These are phyloP conservation scores for Vaucheria bursata DNA, from an alignment of 352 stramenopile genomes.

Conservation along the genomic window DNA sequence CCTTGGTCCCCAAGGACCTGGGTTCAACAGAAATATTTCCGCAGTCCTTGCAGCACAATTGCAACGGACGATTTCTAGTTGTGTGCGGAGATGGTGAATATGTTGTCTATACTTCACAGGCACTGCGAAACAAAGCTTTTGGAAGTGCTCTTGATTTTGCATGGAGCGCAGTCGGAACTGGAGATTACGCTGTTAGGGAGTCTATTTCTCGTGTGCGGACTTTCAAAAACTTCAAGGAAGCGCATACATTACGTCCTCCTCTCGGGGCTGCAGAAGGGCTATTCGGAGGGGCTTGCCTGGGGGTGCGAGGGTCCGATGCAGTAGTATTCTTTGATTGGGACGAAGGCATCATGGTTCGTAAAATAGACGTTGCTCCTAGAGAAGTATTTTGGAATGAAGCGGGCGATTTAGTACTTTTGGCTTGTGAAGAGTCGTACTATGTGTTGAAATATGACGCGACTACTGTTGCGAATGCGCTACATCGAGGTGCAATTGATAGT, in stretches of 20 bases:
- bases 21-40: constrained; percentile 95
- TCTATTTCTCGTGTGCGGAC: constrained; percentile 87
- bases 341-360: constrained; percentile 88
- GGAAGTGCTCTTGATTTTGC: constrained; percentile 94
- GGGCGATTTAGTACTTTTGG: constrained; percentile 87
- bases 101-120: constrained; percentile 98
- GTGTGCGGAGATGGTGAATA: constrained; percentile 98
- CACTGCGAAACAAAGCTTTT: constrained; percentile 87
- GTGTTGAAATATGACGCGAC: constrained; percentile 87
- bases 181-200: constrained; percentile 96
- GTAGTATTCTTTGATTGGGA: constrained; percentile 99
- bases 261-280: constrained; percentile 85
- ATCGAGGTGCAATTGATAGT: constrained; percentile 64
- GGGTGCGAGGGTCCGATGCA: constrained; percentile 85
- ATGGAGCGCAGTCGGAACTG: constrained; percentile 88
- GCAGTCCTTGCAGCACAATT: constrained; percentile 95
- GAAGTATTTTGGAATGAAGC: constrained; percentile 95
- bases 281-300: constrained; percentile 89
- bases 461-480: constrained; percentile 64
- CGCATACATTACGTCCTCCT: constrained; percentile 77
- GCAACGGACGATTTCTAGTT: constrained; percentile 94
- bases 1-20: constrained; percentile 69
- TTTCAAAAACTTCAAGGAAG: constrained; percentile 99
- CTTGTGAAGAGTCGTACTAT: constrained; percentile 86
- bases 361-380: constrained; percentile 93